Evolutionary conservation across 192 early-diverging fungal species (phyloP).

Genomic region (Thoreauomyces humboldtii): DNA sequence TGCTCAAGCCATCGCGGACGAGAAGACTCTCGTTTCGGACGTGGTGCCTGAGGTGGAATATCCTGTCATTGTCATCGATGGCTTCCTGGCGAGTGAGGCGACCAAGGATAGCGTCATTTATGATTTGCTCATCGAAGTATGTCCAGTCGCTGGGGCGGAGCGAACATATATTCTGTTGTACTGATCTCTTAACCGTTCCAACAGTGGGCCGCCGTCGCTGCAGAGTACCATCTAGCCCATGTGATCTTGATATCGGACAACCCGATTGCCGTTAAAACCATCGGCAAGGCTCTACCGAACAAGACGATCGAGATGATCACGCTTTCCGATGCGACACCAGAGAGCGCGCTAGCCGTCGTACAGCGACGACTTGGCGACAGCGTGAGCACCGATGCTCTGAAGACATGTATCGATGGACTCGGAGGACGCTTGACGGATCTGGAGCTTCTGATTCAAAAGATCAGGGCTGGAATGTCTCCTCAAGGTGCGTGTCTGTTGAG

Average conservation of each 20-base stretch:
- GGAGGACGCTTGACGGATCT: constrained; percentile 92
- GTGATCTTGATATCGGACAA: constrained; percentile 85
- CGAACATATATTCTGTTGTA: no score
- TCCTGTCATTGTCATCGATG: constrained; percentile 89
- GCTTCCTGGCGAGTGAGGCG: constrained; percentile 74
- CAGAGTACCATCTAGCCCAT: constrained; percentile 85
- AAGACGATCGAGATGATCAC: constrained; percentile 65
- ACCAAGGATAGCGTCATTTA: constrained; percentile 60
- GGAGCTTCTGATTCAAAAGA: constrained; percentile 84
- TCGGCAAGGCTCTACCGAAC: constrained; percentile 71
- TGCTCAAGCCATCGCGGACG: not conserved
- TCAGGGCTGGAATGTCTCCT: constrained; percentile 61
- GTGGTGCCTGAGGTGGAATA: constrained; percentile 49
- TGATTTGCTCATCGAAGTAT: constrained; percentile 67
- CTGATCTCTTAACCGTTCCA: no score
- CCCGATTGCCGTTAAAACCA: constrained; percentile 52
- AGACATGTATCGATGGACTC: constrained; percentile 59
- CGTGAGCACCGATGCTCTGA: constrained; percentile 1
- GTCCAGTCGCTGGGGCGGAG: no score
- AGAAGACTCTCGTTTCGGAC: not conserved
- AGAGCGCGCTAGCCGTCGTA: constrained; percentile 62
- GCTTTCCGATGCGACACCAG: constrained; percentile 69
- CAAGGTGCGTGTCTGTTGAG: no score
- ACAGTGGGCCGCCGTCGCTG: constrained; percentile 61
- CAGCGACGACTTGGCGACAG: constrained; percentile 43